A percentile compares a stretch with the other conserved stretches of the same genome.
Conservation (phyloP, 169 alveolate species). For the Eimeria zaria region DNA sequence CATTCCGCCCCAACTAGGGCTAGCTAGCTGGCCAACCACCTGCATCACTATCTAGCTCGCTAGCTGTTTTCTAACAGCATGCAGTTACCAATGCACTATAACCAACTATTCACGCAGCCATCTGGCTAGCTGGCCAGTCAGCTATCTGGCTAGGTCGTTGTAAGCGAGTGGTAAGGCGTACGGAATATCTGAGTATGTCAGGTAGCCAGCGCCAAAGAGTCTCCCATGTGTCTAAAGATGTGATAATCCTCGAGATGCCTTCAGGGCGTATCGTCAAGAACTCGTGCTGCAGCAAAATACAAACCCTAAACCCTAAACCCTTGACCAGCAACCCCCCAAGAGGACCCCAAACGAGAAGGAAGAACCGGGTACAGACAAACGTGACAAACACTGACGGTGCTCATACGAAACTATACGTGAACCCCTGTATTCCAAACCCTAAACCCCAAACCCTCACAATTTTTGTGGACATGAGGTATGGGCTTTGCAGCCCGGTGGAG, state of each 20-base stretch:
- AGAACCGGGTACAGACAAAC: not conserved
- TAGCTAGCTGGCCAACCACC: not conserved
- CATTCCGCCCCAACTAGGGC: too few relatives aligned
- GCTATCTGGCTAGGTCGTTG: conserved; percentile 21
- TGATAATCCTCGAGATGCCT: conserved; percentile 34
- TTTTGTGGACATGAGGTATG: conserved; percentile 66
- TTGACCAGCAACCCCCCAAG: not conserved
- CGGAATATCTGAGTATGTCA: conserved; percentile 22
- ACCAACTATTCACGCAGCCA: not conserved
- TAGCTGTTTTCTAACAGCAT: too few relatives aligned
- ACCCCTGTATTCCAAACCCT: not conserved
- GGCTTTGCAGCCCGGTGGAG: conserved; percentile 58
- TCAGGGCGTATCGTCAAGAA: conserved; percentile 40
- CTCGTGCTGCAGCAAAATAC: conserved; percentile 53
- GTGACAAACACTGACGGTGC: not conserved
- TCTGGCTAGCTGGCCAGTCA: not conserved
- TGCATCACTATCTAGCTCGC: not conserved
- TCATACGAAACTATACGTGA: not conserved
- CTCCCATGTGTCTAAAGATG: conserved; percentile 46
- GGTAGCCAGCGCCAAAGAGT: conserved; percentile 69
- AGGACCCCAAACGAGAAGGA: not conserved
- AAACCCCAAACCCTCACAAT: conserved; percentile 17
- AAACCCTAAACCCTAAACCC: not conserved
- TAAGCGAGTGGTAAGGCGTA: conserved; percentile 8
- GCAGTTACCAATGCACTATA: not conserved